Base-by-base conservation (phyloP, 164 flowering plant genomes). In the Annona squamosa region DNA sequence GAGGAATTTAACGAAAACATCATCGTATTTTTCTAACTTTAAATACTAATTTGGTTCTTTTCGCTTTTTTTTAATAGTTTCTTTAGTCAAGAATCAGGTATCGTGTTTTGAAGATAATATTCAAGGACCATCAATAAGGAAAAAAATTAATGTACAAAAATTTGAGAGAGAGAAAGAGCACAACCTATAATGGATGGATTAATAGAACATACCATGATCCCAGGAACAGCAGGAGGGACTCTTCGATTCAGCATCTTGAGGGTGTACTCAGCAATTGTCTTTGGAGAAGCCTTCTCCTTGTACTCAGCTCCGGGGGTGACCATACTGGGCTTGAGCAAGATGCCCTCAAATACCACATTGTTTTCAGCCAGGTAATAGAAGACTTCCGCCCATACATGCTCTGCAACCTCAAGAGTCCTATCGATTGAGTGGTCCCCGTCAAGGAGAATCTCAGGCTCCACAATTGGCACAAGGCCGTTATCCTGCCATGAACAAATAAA, bases 281-380 rank as follows among this genome's bases (percentile, higher is more conserved):
- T 89, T 45, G 96, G 91, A 73, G 92, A 83, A 72, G 93, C 90
- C 85, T 81, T 89, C 79, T 87, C 86, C 79, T 89, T 89, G 86
- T 88, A 89, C 77, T 91, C 96, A 68, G 93, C 93, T 5, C 96
- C 96, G 10, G 96, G 96, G 48, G 96, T 91, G n/a, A 91, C 96
- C 96, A 91, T 91, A 83, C 96, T 91, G 71, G 96, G 93, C 73
- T 91, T 91, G 37, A 91, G 87, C 62, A 91, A 79, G 69, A 91
- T 89, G 67, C 97, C 97, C 75, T 91, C 93, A 73, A 88, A 88
- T 26, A 82, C 45, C 19, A 88, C 93, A 83, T 88, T 88, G 85
- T 91, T 91, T 78, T 91, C 82, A 0, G 97, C 93, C 81, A 91
- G 77, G 81, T 89, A 89, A 77, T 72, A 89, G 78, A 91, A 91